These are phyloP conservation scores for Xylariaceae sp. DNA, from an alignment of 2,329 filamentous ascomycete genomes.

Conservation along the genomic window DNA sequence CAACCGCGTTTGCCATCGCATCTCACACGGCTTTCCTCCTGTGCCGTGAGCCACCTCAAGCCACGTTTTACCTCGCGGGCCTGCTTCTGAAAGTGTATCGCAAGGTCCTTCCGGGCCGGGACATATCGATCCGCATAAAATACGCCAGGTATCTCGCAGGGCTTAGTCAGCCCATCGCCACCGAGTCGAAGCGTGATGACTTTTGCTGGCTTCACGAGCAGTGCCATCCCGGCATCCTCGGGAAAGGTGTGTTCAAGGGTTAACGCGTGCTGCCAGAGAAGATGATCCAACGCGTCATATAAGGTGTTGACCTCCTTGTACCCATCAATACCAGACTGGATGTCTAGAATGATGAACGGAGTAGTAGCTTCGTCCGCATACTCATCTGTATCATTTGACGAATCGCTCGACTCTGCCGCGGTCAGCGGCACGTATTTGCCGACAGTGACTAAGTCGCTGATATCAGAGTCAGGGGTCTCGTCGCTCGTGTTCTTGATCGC, in stretches of 20 bases:
- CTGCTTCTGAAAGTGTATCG: slow-evolving; percentile 35
- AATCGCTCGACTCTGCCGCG: slow-evolving; percentile 3
- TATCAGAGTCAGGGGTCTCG: slow-evolving; percentile 12
- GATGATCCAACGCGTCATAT: slow-evolving; percentile 40
- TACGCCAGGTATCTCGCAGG: slow-evolving; percentile 41
- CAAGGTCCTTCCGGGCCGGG: slow-evolving; percentile 35
- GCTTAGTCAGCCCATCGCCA: slow-evolving; percentile 32
- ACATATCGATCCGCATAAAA: slow-evolving; percentile 51
- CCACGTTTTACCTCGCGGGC: slow-evolving; percentile 17
- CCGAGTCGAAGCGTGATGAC: slow-evolving; percentile 41
- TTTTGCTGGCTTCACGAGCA: slow-evolving; percentile 40
- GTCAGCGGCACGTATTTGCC: slow-evolving; percentile 14
- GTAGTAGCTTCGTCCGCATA: slow-evolving; percentile 4
- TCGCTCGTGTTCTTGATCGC: slow-evolving; percentile 12
- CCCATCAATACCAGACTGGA: slow-evolving; percentile 29
- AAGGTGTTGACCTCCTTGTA: slow-evolving; percentile 33
- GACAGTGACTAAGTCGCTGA: slow-evolving; percentile 16
- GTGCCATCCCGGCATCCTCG: slow-evolving; percentile 32
- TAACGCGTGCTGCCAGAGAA: slow-evolving; percentile 40
- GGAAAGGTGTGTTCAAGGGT: slow-evolving; percentile 25
- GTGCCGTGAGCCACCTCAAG: slow-evolving; percentile 13
- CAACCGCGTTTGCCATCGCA: slow-evolving; percentile 16
- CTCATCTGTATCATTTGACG: slow-evolving; percentile 19
- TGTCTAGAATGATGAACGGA: slow-evolving; percentile 34
- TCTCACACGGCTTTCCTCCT: slow-evolving; percentile 10